Evolutionary conservation across 2,329 filamentous ascomycete genomes (phyloP).

Genomic region (Dactylellina cionopaga): DNA sequence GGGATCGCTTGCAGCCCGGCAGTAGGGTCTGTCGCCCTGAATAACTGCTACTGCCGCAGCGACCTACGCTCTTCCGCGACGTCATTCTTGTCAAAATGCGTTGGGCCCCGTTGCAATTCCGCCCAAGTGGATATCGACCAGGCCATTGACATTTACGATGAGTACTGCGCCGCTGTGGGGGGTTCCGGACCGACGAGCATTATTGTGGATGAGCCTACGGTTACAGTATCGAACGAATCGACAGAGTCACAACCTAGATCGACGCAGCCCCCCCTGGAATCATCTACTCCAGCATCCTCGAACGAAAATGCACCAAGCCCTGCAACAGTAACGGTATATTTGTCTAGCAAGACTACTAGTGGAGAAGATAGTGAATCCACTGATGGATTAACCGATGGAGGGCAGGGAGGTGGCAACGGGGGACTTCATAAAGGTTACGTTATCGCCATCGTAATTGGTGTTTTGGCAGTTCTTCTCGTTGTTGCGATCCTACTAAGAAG

Average conservation of each 20-base stretch:
- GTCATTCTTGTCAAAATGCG: constrained; percentile 1
- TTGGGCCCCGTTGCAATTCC: constrained; percentile 2
- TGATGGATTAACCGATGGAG: not conserved
- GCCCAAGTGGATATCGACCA: constrained; percentile 3
- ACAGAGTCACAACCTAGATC: not conserved
- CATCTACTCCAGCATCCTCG: not conserved
- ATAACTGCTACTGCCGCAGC: not conserved
- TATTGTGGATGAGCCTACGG: not conserved
- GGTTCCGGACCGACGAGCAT: not conserved
- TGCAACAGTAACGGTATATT: constrained; percentile 6
- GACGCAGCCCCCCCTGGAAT: not conserved
- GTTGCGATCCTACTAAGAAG: not conserved
- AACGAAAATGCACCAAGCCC: not conserved
- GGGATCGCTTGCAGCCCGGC: not conserved
- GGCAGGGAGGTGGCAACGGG: not conserved
- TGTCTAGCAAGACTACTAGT: not conserved
- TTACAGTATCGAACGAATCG: not conserved
- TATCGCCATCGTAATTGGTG: not conserved
- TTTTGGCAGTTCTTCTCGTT: not conserved
- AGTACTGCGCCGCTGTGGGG: not conserved
- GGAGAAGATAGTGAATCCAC: not conserved
- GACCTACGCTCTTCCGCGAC: constrained; percentile 1
- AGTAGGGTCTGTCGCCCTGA: not conserved
- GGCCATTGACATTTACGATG: constrained; percentile 1
- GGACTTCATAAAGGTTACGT: constrained; percentile 5